Conservation (phyloP, 768 basidiomycete species). For the Trametes cubensis region DNA sequence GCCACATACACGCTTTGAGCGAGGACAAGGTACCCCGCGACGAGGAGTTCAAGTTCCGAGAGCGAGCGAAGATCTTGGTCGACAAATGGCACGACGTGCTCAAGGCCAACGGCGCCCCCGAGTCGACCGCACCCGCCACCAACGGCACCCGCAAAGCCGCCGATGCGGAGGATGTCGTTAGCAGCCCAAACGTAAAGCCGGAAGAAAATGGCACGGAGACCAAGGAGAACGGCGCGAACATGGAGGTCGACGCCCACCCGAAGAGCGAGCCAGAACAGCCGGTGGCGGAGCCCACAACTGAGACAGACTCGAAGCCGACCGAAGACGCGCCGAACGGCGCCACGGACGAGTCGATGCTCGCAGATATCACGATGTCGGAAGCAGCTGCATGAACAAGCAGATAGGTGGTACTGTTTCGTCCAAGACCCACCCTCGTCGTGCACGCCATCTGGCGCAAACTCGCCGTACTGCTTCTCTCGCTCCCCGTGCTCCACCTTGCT, state of each 20-base stretch:
- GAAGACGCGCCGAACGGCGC: conserved; percentile 25
- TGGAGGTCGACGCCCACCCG: conserved; percentile 23
- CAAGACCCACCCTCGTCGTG: neutral
- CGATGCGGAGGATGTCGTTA: conserved; percentile 28
- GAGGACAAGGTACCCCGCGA: conserved; percentile 61
- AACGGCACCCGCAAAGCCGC: conserved; percentile 29
- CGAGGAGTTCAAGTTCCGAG: conserved; percentile 71
- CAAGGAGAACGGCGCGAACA: conserved; percentile 33
- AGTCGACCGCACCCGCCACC: conserved; percentile 27
- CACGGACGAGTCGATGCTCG: conserved; percentile 29
- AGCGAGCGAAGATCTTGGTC: conserved; percentile 69
- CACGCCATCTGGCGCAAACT: neutral
- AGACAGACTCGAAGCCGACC: conserved; percentile 23
- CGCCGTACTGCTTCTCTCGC: neutral
- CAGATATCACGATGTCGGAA: conserved; percentile 36
- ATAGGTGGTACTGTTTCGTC: neutral
- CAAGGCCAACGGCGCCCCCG: conserved; percentile 36
- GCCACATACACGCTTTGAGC: conserved; percentile 68
- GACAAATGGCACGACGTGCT: conserved; percentile 67
- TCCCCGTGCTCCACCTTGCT: neutral
- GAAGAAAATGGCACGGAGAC: conserved; percentile 24
- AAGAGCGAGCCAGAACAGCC: neutral
- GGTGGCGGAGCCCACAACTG: conserved; percentile 24
- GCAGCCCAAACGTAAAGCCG: conserved; percentile 22
- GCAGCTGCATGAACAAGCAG: conserved; percentile 22